Evolutionary conservation across 2,329 filamentous ascomycete species (phyloP).

Genomic region (Fusarium sp.): DNA sequence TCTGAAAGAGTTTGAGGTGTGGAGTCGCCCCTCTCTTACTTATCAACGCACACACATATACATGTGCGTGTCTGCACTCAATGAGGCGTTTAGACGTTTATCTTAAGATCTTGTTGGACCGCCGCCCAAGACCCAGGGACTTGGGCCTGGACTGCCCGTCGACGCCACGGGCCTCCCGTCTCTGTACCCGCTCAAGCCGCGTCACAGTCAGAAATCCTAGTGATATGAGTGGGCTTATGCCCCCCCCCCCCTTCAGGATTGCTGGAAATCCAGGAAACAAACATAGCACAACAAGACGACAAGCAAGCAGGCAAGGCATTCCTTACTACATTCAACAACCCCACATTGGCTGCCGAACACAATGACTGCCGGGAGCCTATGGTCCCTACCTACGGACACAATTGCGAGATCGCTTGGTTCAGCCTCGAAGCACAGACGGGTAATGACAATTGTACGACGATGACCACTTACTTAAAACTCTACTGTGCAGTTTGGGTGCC

Average conservation of each 20-base stretch:
- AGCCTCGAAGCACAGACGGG: constrained; percentile 13
- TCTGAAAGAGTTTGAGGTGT: not conserved
- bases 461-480: not conserved
- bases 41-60: not conserved
- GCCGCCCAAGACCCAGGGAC: constrained; percentile 32
- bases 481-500: not conserved
- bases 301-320: constrained; percentile 24
- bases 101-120: constrained; percentile 20
- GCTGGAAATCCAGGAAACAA: constrained; percentile 23
- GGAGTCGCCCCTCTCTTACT: not conserved
- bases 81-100: constrained; percentile 23
- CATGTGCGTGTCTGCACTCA: constrained; percentile 3
- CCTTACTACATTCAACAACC: constrained; percentile 20
- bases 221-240: constrained; percentile 18
- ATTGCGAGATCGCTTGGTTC: constrained; percentile 6
- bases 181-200: constrained; percentile 41
- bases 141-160: constrained; percentile 42
- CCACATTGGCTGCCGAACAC: constrained; percentile 28
- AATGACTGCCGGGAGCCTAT: constrained; percentile 29
- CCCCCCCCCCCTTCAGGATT: constrained; percentile 24
- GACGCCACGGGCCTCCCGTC: constrained; percentile 41
- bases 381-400: not conserved
- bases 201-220: constrained; percentile 28
- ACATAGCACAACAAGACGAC: constrained; percentile 8
- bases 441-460: not conserved